phyloP scores from a whole-genome alignment of 805 yeast species.

The Candida nemodendra region DNA sequence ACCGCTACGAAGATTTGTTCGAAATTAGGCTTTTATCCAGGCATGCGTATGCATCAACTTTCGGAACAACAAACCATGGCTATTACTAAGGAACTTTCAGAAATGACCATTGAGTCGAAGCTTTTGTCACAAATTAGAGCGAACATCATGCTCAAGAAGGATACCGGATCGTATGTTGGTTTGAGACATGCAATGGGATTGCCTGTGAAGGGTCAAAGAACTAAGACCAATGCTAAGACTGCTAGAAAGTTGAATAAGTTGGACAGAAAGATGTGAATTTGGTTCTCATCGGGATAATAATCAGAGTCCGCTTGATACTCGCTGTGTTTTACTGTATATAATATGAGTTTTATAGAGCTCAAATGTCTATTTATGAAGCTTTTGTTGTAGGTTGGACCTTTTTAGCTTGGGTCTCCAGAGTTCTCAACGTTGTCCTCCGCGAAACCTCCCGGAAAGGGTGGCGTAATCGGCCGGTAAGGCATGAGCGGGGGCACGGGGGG shows the following conservation, averaged over 20 bases:
- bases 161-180: slow-evolving; percentile 85
- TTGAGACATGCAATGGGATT: slow-evolving; percentile 81
- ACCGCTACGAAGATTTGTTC: slow-evolving; percentile 80
- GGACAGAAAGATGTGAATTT: slow-evolving; percentile 49
- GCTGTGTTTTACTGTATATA: too few species aligned
- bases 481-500: too few species aligned
- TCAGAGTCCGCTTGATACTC: too few species aligned
- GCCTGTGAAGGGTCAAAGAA: slow-evolving; percentile 87
- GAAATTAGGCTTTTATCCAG: slow-evolving; percentile 85
- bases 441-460: too few species aligned
- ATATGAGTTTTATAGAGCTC: too few species aligned
- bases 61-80: slow-evolving; percentile 84
- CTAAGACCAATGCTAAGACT: slow-evolving; percentile 86
- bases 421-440: too few species aligned
- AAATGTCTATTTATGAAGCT: too few species aligned
- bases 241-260: slow-evolving; percentile 82
- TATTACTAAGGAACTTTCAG: slow-evolving; percentile 82
- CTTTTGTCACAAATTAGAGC: slow-evolving; percentile 70
- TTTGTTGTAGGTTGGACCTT: too few species aligned
- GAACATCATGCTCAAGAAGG: slow-evolving; percentile 75
- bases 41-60: slow-evolving; percentile 91
- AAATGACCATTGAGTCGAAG: slow-evolving; percentile 78
- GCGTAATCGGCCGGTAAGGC: too few species aligned
- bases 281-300: too few species aligned
- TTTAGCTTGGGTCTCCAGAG: too few species aligned